Percentiles rank a stretch among this genome's conserved stretches.
Evolutionary conservation across 1,284 basidiomycete species (phyloP).

Genomic region (Rhodotorula mucilaginosa): DNA sequence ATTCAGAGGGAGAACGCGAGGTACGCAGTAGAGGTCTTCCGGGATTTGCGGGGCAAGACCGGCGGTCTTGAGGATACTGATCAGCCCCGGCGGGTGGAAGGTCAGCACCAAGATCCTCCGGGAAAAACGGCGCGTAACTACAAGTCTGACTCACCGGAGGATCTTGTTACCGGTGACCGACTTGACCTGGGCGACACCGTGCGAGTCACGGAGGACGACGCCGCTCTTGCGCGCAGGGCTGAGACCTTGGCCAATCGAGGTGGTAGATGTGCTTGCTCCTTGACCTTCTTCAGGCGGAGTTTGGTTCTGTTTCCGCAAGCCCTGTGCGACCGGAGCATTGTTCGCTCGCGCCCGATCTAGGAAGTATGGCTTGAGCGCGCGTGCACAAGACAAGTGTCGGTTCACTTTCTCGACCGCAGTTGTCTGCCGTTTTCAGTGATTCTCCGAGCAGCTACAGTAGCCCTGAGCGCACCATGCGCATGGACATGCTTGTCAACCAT

Average conservation of each 20-base stretch:
- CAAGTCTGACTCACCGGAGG: constrained; percentile 75
- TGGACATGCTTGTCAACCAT: too few relatives aligned
- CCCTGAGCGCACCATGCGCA: too few relatives aligned
- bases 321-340: too few relatives aligned
- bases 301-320: too few relatives aligned
- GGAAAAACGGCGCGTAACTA: background rate
- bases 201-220: constrained; percentile 95
- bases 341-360: too few relatives aligned
- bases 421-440: too few relatives aligned
- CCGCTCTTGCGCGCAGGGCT: constrained; percentile 92
- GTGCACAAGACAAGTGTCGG: too few relatives aligned
- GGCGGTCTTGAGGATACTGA: constrained; percentile 73
- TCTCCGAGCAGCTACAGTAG: too few relatives aligned
- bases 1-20: too few relatives aligned
- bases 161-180: constrained; percentile 99
- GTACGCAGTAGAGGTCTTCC: constrained; percentile 81
- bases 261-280: background rate
- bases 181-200: constrained; percentile 94
- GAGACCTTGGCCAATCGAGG: constrained; percentile 73
- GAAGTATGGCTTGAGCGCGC: too few relatives aligned
- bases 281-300: too few relatives aligned
- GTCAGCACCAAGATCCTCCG: background rate
- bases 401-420: too few relatives aligned
- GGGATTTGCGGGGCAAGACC: constrained; percentile 77
- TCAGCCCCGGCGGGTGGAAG: background rate